phyloP scores from a whole-genome alignment of 805 yeast species.

The Kockiozyma suomiensis region DNA sequence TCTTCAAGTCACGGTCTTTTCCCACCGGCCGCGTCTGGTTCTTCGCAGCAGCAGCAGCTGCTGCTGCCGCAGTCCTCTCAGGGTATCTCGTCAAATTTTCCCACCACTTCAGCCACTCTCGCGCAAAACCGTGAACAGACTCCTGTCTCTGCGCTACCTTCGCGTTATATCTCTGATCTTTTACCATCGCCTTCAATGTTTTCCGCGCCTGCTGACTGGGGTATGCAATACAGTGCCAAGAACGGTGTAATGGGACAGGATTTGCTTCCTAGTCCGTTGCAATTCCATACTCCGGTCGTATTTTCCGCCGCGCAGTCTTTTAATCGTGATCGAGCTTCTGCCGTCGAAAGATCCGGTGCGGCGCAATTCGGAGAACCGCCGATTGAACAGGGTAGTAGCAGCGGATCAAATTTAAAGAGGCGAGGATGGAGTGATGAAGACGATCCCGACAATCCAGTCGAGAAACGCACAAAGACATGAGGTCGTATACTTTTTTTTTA shows the following conservation, averaged over 20 bases:
- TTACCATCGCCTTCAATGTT: constrained; percentile 82
- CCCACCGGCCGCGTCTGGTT: neutral
- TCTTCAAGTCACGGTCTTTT: constrained; percentile 36
- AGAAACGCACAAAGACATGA: constrained; percentile 10
- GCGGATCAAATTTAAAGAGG: neutral
- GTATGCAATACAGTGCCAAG: constrained; percentile 19
- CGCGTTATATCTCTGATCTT: constrained; percentile 68
- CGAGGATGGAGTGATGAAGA: constrained; percentile 14
- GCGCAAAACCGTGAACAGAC: constrained; percentile 59
- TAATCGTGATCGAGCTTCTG: neutral
- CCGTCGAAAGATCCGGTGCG: neutral
- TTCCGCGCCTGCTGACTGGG: constrained; percentile 47
- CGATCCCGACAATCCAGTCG: constrained; percentile 7
- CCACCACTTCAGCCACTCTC: neutral
- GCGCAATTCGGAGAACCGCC: no score
- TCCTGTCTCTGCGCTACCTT: constrained; percentile 69
- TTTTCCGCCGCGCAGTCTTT: constrained; percentile 31
- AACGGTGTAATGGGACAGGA: constrained; percentile 31
- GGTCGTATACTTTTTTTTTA: no score
- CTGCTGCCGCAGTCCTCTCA: neutral
- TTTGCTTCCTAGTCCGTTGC: constrained; percentile 39
- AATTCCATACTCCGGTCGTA: constrained; percentile 39
- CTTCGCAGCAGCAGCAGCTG: constrained; percentile 10
- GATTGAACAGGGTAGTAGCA: no score
- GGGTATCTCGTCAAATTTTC: neutral